Conservation (phyloP, 768 basidiomycete species). For the Tulasnella sp. region DNA sequence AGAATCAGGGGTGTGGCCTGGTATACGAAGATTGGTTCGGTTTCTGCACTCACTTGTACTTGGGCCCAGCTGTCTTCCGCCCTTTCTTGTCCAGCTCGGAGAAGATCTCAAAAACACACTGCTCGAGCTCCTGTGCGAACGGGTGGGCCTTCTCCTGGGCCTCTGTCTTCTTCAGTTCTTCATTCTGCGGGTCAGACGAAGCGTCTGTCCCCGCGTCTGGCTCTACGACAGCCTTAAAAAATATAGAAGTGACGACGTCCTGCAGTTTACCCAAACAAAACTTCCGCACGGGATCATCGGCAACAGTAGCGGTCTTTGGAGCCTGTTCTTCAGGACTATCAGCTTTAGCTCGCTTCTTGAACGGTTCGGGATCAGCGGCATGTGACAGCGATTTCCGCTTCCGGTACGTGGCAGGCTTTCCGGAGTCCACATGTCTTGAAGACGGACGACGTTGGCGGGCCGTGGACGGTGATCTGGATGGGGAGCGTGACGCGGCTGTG, state of each 20-base stretch:
- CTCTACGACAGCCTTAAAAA: slow-evolving; percentile 33
- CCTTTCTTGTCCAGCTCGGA: slow-evolving; percentile 67
- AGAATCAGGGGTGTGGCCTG: slow-evolving; percentile 11
- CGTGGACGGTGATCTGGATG: background rate
- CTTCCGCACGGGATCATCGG: slow-evolving; percentile 65
- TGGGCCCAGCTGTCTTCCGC: slow-evolving; percentile 49
- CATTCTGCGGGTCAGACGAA: slow-evolving; percentile 46
- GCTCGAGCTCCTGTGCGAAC: slow-evolving; percentile 56
- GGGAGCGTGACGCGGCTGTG: background rate
- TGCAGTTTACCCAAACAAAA: slow-evolving; percentile 71
- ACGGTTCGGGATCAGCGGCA: slow-evolving; percentile 34
- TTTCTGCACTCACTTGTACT: slow-evolving; percentile 60
- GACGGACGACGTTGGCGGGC: background rate
- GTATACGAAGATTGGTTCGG: background rate
- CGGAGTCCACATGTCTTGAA: background rate
- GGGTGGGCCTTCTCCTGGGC: slow-evolving; percentile 36
- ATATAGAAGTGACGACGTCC: slow-evolving; percentile 61
- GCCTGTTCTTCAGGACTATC: slow-evolving; percentile 22
- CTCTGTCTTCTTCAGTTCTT: slow-evolving; percentile 34
- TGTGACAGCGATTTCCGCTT: slow-evolving; percentile 26
- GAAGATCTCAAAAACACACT: slow-evolving; percentile 63
- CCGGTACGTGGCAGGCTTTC: slow-evolving; percentile 26
- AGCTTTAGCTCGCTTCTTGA: slow-evolving; percentile 32
- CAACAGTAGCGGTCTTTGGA: slow-evolving; percentile 22
- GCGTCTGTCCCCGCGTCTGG: slow-evolving; percentile 28